Conservation (phyloP, 2,329 filamentous ascomycete genomes). For the Trichoderma polysporum region DNA sequence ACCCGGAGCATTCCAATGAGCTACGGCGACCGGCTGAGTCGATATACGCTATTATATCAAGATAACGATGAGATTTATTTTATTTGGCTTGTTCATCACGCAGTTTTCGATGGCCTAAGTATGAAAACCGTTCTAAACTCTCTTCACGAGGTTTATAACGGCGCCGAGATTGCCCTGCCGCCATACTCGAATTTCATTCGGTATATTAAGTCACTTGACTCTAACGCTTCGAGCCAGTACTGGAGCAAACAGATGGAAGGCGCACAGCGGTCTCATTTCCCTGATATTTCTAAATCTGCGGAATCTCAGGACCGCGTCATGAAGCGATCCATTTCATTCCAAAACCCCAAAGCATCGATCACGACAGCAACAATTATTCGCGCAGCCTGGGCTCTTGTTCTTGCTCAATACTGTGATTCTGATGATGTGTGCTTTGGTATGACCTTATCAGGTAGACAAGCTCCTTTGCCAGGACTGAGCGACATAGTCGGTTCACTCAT, state of each 20-base stretch:
- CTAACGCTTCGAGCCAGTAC: background rate
- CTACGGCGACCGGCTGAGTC: slow-evolving; percentile 5
- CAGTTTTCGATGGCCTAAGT: slow-evolving; percentile 8
- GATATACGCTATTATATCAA: background rate
- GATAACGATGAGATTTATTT: background rate
- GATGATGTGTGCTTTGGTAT: slow-evolving; percentile 19
- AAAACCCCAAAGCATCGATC: background rate
- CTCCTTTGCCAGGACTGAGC: slow-evolving; percentile 3
- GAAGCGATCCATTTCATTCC: slow-evolving; percentile 4
- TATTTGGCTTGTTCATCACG: slow-evolving; percentile 16
- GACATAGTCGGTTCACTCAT: slow-evolving; percentile 9
- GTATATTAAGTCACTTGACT: background rate
- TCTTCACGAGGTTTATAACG: background rate
- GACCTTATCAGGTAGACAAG: slow-evolving; percentile 18
- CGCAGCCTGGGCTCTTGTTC: slow-evolving; percentile 18
- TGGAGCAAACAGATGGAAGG: slow-evolving; percentile 23
- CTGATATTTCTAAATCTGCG: background rate
- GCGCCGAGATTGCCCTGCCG: background rate
- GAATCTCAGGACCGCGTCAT: background rate
- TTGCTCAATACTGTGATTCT: slow-evolving; percentile 11
- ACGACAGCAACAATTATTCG: slow-evolving; percentile 15
- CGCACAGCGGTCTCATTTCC: slow-evolving; percentile 13
- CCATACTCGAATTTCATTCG: slow-evolving; percentile 5
- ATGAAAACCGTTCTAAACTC: slow-evolving; percentile 12
- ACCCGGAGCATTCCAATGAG: background rate